A percentile compares a stretch with the other conserved stretches of the same genome.
Evolutionary conservation across 2,329 filamentous ascomycete genomes (phyloP).

Genomic region (Fusarium compactum): DNA sequence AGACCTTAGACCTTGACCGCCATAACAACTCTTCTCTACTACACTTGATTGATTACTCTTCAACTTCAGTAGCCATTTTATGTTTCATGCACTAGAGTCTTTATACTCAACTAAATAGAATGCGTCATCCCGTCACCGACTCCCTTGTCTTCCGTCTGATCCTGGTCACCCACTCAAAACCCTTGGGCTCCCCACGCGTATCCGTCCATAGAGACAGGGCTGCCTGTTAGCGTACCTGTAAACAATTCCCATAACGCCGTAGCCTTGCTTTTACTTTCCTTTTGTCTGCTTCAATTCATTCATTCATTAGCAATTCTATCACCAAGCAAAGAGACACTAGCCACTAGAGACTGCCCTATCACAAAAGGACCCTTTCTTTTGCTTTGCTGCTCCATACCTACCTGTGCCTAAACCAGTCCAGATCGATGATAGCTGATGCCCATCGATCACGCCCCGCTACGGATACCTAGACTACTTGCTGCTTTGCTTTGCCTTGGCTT

Average conservation of each 20-base stretch:
- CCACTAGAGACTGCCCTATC: not conserved
- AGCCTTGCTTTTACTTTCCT: slow-evolving; percentile 31
- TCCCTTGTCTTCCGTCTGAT: slow-evolving; percentile 27
- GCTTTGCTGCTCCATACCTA: slow-evolving; percentile 20
- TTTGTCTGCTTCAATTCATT: slow-evolving; percentile 1
- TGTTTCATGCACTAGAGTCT: too few relatives aligned
- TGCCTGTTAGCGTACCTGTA: slow-evolving; percentile 13
- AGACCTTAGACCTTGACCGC: not conserved
- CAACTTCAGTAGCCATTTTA: too few relatives aligned
- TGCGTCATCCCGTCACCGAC: slow-evolving; percentile 39
- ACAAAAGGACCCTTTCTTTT: slow-evolving; percentile 10
- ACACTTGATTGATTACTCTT: too few relatives aligned
- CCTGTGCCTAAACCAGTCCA: slow-evolving; percentile 15
- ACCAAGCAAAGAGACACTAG: not conserved
- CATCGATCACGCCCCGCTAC: slow-evolving; percentile 29
- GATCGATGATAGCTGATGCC: slow-evolving; percentile 22
- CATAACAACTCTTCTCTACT: not conserved
- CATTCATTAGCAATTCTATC: not conserved
- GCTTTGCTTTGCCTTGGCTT: slow-evolving; percentile 10
- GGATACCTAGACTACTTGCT: not conserved
- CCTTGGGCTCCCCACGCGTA: slow-evolving; percentile 35
- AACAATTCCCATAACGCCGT: slow-evolving; percentile 18
- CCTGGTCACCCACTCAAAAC: slow-evolving; percentile 36
- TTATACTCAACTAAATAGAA: not conserved
- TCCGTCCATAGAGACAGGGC: slow-evolving; percentile 18